Base-by-base conservation (phyloP, 1,139 yeast species). In the Meyerozyma sp. region DNA sequence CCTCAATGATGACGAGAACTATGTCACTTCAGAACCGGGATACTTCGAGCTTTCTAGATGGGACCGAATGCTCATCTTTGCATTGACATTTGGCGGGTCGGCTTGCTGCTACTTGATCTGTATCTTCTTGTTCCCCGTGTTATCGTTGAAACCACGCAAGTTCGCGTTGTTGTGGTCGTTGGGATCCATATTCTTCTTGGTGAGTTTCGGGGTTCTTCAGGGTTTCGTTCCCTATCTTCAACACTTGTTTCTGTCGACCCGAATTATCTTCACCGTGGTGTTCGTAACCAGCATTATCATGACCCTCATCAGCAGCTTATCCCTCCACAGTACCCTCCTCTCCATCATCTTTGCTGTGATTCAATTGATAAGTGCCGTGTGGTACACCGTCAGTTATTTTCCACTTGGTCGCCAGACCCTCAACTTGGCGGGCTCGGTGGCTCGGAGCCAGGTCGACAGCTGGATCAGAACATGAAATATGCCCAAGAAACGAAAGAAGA, bases 311-410 rank as follows among this genome's bases (percentile, higher is more conserved):
- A 67, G 75, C 43, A 65, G 79, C 49, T 58, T 80, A 42, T 61
- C 70, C 1, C 66, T 77, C 59, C 71, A 68, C 47, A 70, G 75
- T 46, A 68, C 78, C 1, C 40, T 81, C 3, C 60, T 78, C 30
- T 76, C 81, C 3, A 68, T 80, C 2, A 46, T 79, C 8, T 74
- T 77, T 53, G 81, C 82, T 16, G 64, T 65, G 2, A 51, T 77
- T 2, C 86, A 81, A 51, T 61, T 79, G 42, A 42, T 79, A 3
- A 66, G 79, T 51, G 81, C 79, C 10, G 44, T 79, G 6, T 76
- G 79, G 73, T 81, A 80, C 55, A 73, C 83, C 0, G 75, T 80
- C 5, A 79, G 85, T 51, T 81, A 81, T 56, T 80, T 81, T 61
- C 85, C 86, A 3, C 63, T 77, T 66, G 85, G 85, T 2, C 67